Conservation (phyloP, 345 rosid genomes). For the Salix viminalis region DNA sequence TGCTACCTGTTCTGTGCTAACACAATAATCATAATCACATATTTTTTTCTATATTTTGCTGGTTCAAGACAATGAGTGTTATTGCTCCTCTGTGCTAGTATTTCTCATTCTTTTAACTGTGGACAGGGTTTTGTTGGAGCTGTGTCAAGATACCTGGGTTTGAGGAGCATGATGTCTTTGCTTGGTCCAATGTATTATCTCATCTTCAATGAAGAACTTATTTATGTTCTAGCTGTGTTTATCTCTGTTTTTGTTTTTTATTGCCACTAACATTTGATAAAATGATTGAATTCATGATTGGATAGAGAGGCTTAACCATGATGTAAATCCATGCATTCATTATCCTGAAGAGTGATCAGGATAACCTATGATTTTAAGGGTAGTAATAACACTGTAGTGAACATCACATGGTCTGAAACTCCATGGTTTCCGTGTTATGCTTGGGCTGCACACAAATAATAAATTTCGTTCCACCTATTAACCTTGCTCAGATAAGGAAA, state of each 20-base stretch:
- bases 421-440: too few relatives aligned
- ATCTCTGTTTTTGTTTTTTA: neutral
- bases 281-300: too few relatives aligned
- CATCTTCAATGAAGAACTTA: conserved; percentile 2
- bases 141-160: conserved; percentile 82
- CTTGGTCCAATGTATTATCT: conserved; percentile 75
- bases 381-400: too few relatives aligned
- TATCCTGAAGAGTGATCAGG: too few relatives aligned
- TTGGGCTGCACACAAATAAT: too few relatives aligned
- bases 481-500: too few relatives aligned
- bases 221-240: conserved; percentile 2
- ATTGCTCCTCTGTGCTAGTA: neutral
- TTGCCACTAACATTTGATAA: too few relatives aligned
- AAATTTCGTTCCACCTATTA: too few relatives aligned
- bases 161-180: conserved; percentile 63
- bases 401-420: too few relatives aligned
- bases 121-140: conserved; percentile 83
- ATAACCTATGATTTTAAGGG: too few relatives aligned
- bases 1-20: neutral
- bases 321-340: too few relatives aligned
- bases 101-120: conserved; percentile 2
- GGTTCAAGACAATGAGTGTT: neutral
- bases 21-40: neutral
- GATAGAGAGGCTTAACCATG: too few relatives aligned
- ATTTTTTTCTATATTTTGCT: neutral